Percentiles rank a stretch among this genome's conserved stretches.
Conservation (phyloP, 306 rosid genomes). For the Glycyrrhiza uralensis region DNA sequence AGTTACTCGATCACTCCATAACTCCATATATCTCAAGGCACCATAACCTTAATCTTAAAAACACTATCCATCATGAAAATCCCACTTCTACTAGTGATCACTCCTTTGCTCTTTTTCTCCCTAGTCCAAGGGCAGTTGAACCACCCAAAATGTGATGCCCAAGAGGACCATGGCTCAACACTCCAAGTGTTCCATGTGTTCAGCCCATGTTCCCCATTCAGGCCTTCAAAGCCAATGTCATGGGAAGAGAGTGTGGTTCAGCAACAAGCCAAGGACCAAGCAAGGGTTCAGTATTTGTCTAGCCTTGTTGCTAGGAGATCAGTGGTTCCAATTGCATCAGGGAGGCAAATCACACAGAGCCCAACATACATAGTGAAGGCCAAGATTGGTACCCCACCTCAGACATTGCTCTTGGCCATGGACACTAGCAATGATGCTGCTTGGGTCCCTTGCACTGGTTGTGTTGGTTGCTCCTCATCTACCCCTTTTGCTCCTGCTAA, state of each 20-base stretch:
- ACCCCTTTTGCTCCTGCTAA: constrained; percentile 40
- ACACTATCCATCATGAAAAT: constrained; percentile 41
- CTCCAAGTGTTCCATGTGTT: constrained; percentile 66
- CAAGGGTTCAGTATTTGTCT: constrained; percentile 54
- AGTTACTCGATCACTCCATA: neutral
- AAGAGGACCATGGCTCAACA: constrained; percentile 53
- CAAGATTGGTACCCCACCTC: constrained; percentile 76
- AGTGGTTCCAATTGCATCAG: constrained; percentile 75
- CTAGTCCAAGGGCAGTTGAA: constrained; percentile 34
- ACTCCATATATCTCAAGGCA: constrained; percentile 12
- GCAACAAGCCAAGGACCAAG: constrained; percentile 55
- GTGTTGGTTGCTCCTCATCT: constrained; percentile 61
- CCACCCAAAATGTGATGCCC: constrained; percentile 39
- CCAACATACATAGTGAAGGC: constrained; percentile 72
- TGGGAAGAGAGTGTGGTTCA: constrained; percentile 77
- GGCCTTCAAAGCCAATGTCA: constrained; percentile 50
- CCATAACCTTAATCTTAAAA: neutral
- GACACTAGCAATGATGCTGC: constrained; percentile 90
- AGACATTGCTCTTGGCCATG: constrained; percentile 72
- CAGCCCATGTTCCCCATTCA: constrained; percentile 74
- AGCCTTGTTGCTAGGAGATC: constrained; percentile 57
- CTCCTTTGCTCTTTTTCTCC: constrained; percentile 23
- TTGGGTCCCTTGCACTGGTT: constrained; percentile 81
- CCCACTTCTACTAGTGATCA: neutral
- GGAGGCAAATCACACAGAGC: constrained; percentile 72